phyloP scores from a whole-genome alignment of 306 rosid genomes.

The Prunus campanulata region DNA sequence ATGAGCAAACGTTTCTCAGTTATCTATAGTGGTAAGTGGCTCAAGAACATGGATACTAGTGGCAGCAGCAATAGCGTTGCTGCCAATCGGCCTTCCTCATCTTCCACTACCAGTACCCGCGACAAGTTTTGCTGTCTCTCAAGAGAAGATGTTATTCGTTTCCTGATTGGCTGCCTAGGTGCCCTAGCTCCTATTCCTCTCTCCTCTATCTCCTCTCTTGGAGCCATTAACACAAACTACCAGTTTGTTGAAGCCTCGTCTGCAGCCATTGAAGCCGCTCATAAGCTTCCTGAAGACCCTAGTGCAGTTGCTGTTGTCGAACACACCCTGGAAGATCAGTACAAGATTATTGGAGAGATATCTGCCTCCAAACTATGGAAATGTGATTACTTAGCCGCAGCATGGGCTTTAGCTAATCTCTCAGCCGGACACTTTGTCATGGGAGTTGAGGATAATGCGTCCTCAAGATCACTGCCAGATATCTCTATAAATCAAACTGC shows the following conservation, averaged over 20 bases:
- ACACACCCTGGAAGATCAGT: constrained; percentile 37
- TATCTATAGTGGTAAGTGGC: constrained; percentile 90
- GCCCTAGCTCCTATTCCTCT: constrained; percentile 97
- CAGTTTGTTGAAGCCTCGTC: constrained; percentile 57
- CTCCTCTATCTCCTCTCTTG: constrained; percentile 72
- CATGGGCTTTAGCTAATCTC: constrained; percentile 91
- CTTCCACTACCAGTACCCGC: constrained; percentile 34
- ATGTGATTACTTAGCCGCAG: constrained; percentile 83
- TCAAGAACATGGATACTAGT: constrained; percentile 61
- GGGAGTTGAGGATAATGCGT: constrained; percentile 90
- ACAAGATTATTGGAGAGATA: constrained; percentile 86
- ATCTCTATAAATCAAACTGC: constrained; percentile 29
- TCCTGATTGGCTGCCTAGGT: constrained; percentile 92
- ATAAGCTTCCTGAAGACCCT: constrained; percentile 68
- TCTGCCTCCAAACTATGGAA: constrained; percentile 92
- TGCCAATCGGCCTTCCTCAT: constrained; percentile 49
- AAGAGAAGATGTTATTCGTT: constrained; percentile 95
- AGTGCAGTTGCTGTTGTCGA: constrained; percentile 81
- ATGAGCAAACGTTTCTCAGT: constrained; percentile 96
- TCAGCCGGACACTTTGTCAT: constrained; percentile 93
- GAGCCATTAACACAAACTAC: constrained; percentile 72
- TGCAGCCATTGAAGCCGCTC: constrained; percentile 62
- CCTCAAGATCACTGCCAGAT: constrained; percentile 41
- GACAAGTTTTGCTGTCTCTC: constrained; percentile 89
- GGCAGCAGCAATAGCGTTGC: constrained; percentile 56